Base-by-base conservation (phyloP, 164 flowering plant genomes). In the Vitis rupestris region DNA sequence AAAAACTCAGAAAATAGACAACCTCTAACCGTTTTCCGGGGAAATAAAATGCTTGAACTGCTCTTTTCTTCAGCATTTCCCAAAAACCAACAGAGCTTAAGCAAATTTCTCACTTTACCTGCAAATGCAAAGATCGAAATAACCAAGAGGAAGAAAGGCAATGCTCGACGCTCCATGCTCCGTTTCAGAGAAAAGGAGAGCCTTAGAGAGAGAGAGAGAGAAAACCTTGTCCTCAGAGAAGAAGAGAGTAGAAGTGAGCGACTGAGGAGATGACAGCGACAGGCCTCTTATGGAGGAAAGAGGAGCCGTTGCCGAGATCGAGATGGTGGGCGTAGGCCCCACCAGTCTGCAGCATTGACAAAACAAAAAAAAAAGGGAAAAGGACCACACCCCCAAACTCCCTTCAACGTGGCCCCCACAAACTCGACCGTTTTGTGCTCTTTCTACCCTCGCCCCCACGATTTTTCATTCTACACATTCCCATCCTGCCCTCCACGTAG, bases 101-200 rank as follows among this genome's bases (percentile, higher is more conserved):
- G 23, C 2, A 13, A 29, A 17, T 9, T 10, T 9, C 1, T 12
- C 5, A 8, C 4, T 9, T 50, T 72, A 81, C 83, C 83, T 72
- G 83, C 31, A 44, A 65, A 11, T 64, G 67, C 4, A 65, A 75
- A 56, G 54, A 70, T 6, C 75, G 61, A 66, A 52, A 75, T 49
- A 29, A 76, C 59, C 0, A 75, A 14, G 65, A 79, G 0, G 70
- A 55, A 48, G 62, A 23, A 15, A 8, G 9, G 0, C 1, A 31
- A 4, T 31, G 44, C 44, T 31, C 44, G 51, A 47, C 10, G 75
- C 27, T 60, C 74, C 69, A 75, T 74, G 72, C 68, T 62, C 79
- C 72, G 75, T 49, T 76, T 75, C 67, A 50, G 17, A n/a, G 61
- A 59, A 48, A 62, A 62, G 61, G 63, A 68, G 66, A 68, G 79